Evolutionary conservation across 192 early-diverging fungal species (phyloP), one percentile per base, ranked within the genome.

Genomic region (Coemansia sp.): DNA sequence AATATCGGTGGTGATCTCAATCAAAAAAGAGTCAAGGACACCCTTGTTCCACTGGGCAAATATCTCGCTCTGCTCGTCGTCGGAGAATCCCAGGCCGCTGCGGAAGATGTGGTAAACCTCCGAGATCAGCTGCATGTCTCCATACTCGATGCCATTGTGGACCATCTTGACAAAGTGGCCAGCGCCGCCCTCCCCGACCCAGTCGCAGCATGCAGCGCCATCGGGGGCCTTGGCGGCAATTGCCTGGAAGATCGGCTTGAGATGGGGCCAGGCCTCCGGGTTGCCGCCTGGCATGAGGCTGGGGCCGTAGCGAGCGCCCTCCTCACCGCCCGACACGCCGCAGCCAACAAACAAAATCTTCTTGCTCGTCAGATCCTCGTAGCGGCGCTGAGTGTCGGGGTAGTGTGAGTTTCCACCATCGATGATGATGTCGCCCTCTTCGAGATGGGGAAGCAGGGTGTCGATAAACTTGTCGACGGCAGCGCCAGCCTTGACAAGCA

Each of bases 161-260:
- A 98, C 94, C 96, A 98, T 97, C 88, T 98, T 98, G 84, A 98
- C 94, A 82, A 95, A 98, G 87, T 98, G 95, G 40, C 94, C 96
- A 24, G 96, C 90, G 22, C 96, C 96, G 48, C 88, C 88, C 68
- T 95, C 94, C 67, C 96, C 95, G 63, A 98, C 96, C 95, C 95
- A 97, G 83, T 98, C 96, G 74, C 96, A 98, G 87, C 96, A 98
- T 26, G 96, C 87, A 33, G 87, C 88, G 76, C 85, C 84, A 32
- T 86, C 81, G 68, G 74, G 74, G 39, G 93, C 92, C 83, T 91
- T 91, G 75, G 95, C 95, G 56, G 94, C 83, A 68, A 95, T 90
- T 27, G 89, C 86, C 83, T 98, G 96, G 89, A 98, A 98, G 66
- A 98, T 97, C 65, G 89, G 87, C 85, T 97, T 89, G 68, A 98